phyloP scores from a whole-genome alignment of 192 early-diverging fungal species.

The Coemansia sp. region DNA sequence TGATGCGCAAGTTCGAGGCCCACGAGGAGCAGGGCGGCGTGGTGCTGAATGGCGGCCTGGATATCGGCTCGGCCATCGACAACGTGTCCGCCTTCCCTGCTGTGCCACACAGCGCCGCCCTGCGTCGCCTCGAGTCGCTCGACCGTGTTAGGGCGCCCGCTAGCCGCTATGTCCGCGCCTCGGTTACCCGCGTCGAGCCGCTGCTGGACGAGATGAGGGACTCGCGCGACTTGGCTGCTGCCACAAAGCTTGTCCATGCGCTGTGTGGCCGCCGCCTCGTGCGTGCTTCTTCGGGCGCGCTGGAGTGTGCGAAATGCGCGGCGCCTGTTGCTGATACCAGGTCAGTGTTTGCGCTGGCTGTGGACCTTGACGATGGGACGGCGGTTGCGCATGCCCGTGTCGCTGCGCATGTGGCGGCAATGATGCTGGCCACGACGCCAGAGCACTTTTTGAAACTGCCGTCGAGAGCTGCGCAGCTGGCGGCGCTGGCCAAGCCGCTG shows the following conservation, averaged over 20 bases:
- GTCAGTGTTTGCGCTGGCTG: conserved; percentile 20
- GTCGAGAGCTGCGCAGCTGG: conserved; percentile 17
- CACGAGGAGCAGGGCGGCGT: conserved; percentile 27
- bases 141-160: not conserved
- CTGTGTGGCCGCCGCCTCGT: conserved; percentile 13
- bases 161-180: not conserved
- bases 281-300: not conserved
- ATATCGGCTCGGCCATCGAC: conserved; percentile 13
- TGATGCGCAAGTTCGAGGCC: conserved; percentile 29
- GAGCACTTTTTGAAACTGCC: conserved; percentile 38
- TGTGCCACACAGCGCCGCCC: conserved; percentile 25
- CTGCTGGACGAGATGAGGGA: conserved; percentile 2
- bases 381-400: not conserved
- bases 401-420: conserved; percentile 13
- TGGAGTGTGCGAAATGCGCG: not conserved
- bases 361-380: conserved; percentile 36
- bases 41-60: conserved; percentile 34
- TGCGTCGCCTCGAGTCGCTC: conserved; percentile 10
- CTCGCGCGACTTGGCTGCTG: conserved; percentile 29
- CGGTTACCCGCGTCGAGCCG: not conserved
- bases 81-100: conserved; percentile 31
- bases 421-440: conserved; percentile 23
- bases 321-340: not conserved
- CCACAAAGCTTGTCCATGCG: conserved; percentile 36
- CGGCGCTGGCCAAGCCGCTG: conserved; percentile 11